A percentile compares a stretch with the other conserved stretches of the same genome.
Evolutionary conservation across 768 basidiomycete genomes (phyloP).

Genomic region (Baorangia bicolor): DNA sequence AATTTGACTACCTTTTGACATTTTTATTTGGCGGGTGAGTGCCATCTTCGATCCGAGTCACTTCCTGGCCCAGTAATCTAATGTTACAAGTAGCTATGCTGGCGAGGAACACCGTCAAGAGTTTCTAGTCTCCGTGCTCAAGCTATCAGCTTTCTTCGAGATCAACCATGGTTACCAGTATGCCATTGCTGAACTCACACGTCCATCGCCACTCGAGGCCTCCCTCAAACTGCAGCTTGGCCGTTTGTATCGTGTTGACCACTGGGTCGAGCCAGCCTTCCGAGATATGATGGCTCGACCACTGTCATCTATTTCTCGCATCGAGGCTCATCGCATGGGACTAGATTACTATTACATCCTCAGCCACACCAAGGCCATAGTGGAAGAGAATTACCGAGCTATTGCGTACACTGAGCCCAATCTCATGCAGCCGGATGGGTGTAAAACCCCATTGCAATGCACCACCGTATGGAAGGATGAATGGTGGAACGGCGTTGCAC

Average conservation of each 20-base stretch:
- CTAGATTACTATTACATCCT: conserved; percentile 1
- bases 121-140: conserved; percentile 1
- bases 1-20: conserved; percentile 4
- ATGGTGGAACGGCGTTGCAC: conserved; percentile 12
- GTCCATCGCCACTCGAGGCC: not conserved
- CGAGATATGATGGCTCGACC: not conserved
- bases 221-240: conserved; percentile 10
- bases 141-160: not conserved
- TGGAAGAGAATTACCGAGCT: not conserved
- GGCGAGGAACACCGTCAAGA: conserved; percentile 4
- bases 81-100: conserved; percentile 1
- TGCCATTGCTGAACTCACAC: not conserved
- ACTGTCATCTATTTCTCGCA: conserved; percentile 1
- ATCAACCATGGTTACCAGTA: conserved; percentile 5
- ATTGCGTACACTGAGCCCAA: conserved; percentile 3
- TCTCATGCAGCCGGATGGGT: not conserved
- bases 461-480: not conserved
- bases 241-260: not conserved
- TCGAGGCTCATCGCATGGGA: conserved; percentile 1
- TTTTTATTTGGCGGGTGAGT: no score
- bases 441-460: not conserved
- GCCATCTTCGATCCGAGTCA: no score
- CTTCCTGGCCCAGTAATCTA: no score
- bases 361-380: not conserved
- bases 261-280: conserved; percentile 12